A percentile compares a stretch with the other conserved stretches of the same genome.
Conservation (phyloP, 192 early-diverging fungal genomes). For the Kappamyces sp. region DNA sequence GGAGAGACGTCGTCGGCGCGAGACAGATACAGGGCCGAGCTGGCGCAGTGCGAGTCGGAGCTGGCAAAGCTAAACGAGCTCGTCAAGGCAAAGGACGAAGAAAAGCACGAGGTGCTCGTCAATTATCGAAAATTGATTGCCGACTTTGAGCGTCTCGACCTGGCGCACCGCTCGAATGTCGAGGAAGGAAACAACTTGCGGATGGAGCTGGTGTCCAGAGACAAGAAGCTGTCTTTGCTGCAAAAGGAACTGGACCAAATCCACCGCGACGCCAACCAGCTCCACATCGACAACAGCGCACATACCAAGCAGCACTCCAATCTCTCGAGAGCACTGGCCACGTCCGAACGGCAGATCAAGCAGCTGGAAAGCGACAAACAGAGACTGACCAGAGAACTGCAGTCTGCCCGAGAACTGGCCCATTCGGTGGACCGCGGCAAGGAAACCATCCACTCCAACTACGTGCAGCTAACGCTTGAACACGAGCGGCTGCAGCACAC, state of each 20-base stretch:
- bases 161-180: not conserved
- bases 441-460: conserved; percentile 24
- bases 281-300: conserved; percentile 38
- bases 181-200: conserved; percentile 35
- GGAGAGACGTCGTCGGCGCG: conserved; percentile 21
- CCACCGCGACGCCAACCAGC: conserved; percentile 22
- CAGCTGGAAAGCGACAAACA: conserved; percentile 43
- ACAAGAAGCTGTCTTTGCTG: conserved; percentile 40
- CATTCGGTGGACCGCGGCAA: conserved; percentile 27
- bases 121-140: conserved; percentile 39
- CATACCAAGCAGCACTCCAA: conserved; percentile 38
- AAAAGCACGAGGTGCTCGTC: conserved; percentile 39
- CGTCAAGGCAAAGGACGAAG: conserved; percentile 39
- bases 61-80: conserved; percentile 40
- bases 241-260: conserved; percentile 35
- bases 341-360: conserved; percentile 26
- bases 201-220: conserved; percentile 48
- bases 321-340: conserved; percentile 37
- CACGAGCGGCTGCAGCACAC: conserved; percentile 21
- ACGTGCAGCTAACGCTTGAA: conserved; percentile 21
- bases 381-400: conserved; percentile 35
- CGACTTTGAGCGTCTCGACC: conserved; percentile 37
- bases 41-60: conserved; percentile 41
- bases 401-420: conserved; percentile 29
- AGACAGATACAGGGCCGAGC: conserved; percentile 28